Evolutionary conservation across 495 filamentous ascomycete species (phyloP).

Genomic region (Penicillium arizonense): DNA sequence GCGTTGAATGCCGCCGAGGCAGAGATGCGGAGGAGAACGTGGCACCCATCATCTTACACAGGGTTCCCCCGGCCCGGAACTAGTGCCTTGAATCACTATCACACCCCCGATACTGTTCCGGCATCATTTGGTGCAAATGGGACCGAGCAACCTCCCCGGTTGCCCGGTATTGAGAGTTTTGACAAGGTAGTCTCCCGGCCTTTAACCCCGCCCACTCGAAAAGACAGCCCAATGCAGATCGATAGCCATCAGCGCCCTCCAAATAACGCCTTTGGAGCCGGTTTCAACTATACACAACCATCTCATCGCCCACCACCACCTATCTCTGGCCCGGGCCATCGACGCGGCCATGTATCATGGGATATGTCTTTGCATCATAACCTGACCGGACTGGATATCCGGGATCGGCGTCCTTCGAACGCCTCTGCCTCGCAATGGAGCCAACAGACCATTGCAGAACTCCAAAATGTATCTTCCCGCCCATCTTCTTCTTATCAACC

Average conservation of each 20-base stretch:
- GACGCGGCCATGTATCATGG: conserved; percentile 65
- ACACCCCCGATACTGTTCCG: conserved; percentile 57
- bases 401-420: conserved; percentile 47
- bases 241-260: conserved; percentile 48
- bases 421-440: conserved; percentile 53
- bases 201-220: conserved; percentile 60
- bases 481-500: conserved; percentile 45
- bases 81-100: conserved; percentile 57
- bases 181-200: conserved; percentile 63
- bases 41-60: conserved; percentile 79
- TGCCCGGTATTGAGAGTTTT: conserved; percentile 91
- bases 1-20: conserved; percentile 61
- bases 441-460: conserved; percentile 47
- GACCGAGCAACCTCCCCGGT: conserved; percentile 54
- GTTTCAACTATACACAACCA: conserved; percentile 47
- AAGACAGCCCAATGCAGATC: conserved; percentile 67
- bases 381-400: conserved; percentile 70
- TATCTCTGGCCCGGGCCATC: conserved; percentile 54
- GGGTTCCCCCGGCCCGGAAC: conserved; percentile 58
- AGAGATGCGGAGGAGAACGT: conserved; percentile 79
- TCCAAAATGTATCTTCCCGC: conserved; percentile 41
- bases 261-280: conserved; percentile 32
- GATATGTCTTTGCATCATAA: conserved; percentile 74
- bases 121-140: conserved; percentile 51
- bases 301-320: conserved; percentile 47